Base-by-base conservation (phyloP, 306 rosid species). In the Citrullus colocynthis region DNA sequence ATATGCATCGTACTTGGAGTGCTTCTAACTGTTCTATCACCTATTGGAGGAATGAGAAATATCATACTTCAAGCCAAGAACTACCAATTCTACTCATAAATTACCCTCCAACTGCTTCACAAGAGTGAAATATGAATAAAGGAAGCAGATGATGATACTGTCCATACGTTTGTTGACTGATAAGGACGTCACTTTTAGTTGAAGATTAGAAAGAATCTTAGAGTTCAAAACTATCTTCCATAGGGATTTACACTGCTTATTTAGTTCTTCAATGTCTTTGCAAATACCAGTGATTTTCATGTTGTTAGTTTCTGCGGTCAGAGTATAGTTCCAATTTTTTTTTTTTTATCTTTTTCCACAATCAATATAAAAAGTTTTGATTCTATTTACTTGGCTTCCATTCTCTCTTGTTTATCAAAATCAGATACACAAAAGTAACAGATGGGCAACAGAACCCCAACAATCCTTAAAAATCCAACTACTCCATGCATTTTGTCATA, bases 41-140 rank as follows among this genome's bases (percentile, higher is more conserved):
- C 97, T 4, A 89, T 89, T 51, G 98, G 98, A 56, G 98, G 91
- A 81, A 82, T 91, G 81, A 89, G 97, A 84, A 15, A 80, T 12
- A 94, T 94, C 87, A 82, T 90, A 81, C 3, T 88, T 76, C 8
- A 80, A 32, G 88, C 96, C 45, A 90, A 88, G 85, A 13, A 6
- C 41, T 92, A 90, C 78, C 0, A 74, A 20, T 94, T 94, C 72
- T 94, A 88, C 93, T 78, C 88, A 6, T 94, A 83, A 82, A 59
- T 28, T 65, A 39, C 13, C 66, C 66, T 18, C 49, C 64, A 28
- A 6, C 1, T 1, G 60, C 21, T 70, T 6, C 56, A 44, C 41
- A 71, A 44, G 58, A 71, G 20, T 71, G 21, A 71, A 11, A 16
- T 24, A 69, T 3, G 14, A 67, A 67, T 11, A 67, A 42, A n/a